Evolutionary conservation across 139 green algal species (phyloP).

Genomic region (Closterium sp.): DNA sequence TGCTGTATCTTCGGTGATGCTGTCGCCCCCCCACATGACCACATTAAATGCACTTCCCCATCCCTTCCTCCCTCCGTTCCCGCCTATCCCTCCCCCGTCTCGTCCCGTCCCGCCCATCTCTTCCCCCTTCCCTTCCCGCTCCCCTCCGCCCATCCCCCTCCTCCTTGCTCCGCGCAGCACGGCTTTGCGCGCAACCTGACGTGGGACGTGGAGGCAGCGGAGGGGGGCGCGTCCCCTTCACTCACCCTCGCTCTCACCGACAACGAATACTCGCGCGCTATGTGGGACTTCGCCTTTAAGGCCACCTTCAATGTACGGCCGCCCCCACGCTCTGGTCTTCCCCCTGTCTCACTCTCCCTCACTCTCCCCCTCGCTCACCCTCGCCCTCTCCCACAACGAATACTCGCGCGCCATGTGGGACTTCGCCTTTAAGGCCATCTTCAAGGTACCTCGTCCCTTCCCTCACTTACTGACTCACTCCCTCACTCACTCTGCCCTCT

Average conservation of each 20-base stretch:
- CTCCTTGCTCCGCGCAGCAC: slow-evolving; percentile 60
- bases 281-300: slow-evolving; percentile 68
- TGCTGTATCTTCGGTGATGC: no score
- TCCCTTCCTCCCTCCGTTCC: no score
- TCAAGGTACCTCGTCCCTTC: neutral
- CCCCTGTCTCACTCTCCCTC: neutral
- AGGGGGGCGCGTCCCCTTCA: slow-evolving; percentile 68
- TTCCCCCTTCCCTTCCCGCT: no score
- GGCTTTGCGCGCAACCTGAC: slow-evolving; percentile 95
- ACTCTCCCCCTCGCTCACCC: slow-evolving; percentile 71
- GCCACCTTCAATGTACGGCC: slow-evolving; percentile 6
- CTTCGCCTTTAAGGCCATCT: slow-evolving; percentile 28
- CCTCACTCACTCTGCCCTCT: neutral
- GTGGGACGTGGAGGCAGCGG: slow-evolving; percentile 74
- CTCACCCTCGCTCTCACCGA: slow-evolving; percentile 83
- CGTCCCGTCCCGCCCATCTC: no score
- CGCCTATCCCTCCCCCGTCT: no score
- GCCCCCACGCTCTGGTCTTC: no score
- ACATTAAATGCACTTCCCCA: no score
- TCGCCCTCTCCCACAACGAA: slow-evolving; percentile 83
- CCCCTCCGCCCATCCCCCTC: no score
- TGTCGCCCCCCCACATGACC: no score
- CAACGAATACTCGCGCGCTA: slow-evolving; percentile 85
- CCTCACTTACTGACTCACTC: no score
- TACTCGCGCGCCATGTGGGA: slow-evolving; percentile 89